Base-by-base conservation (phyloP, 2,329 filamentous ascomycete genomes). In the Teratosphaeriaceae sp. region DNA sequence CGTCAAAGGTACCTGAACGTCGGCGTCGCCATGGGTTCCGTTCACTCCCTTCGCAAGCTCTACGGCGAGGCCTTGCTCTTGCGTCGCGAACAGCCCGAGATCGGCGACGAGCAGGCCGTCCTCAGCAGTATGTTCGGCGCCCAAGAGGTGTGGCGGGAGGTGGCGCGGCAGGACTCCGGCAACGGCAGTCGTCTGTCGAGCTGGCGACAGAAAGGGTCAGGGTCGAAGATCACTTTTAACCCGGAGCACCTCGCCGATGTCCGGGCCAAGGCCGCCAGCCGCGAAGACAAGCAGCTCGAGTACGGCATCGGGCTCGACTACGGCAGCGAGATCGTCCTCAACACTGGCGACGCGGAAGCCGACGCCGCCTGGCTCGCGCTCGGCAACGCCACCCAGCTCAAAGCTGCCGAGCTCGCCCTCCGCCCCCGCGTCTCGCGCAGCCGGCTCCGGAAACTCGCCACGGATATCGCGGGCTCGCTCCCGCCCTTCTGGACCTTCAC, bases 1-100 rank as follows among this genome's bases (percentile, higher is more conserved):
- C 63, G 69, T 1, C 71, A 72, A 12, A 62, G 68, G 13, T 76
- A 66, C 59, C 47, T 59, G 15, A 53, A 54, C 31, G 48, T 50
- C 1, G 52, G 53, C 11, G 46, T 53, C 2, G 49, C 38, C 6
- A 53, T 60, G 24, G 57, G 56, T 2, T 46, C 47, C 8, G 48
- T 56, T 4, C 41, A 46, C n/a, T 55, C 54, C 3, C 53, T 60
- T 53, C 47, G 52, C 4, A 52, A 52, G 26, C 49, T 60, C 21
- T 59, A 55, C 34, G 42, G 42, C 8, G 51, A 56, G 33, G 53
- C 70, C 3, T 46, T 69, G 11, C 37, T 46, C 29, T 62, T 63
- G 22, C 58, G 50, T 3, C 27, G 51, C 11, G 24, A 46, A 13
- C 52, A 57, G 33, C 31, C 40, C 13, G 55, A 55, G 46, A 42